Evolutionary conservation across 257 asterid genomes (phyloP).

Genomic region (Hygrophila difformis): DNA sequence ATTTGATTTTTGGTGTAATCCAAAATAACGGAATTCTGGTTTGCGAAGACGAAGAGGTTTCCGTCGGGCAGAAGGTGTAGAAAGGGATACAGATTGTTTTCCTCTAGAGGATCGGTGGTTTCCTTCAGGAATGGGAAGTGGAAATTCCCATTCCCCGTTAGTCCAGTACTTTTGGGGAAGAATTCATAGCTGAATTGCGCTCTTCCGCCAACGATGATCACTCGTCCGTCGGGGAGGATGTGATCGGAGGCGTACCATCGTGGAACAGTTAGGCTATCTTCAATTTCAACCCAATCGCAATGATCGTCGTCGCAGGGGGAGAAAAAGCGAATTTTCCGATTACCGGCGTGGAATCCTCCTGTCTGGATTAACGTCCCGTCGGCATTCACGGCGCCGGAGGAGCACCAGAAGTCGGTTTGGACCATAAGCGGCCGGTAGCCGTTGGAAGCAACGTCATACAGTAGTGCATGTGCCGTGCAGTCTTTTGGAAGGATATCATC

Average conservation of each 20-base stretch:
- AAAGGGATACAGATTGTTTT: conserved; percentile 88
- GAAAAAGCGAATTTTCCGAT: conserved; percentile 50
- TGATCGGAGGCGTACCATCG: conserved; percentile 78
- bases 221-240: conserved; percentile 64
- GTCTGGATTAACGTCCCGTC: conserved; percentile 64
- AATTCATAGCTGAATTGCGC: conserved; percentile 67
- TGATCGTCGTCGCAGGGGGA: conserved; percentile 29
- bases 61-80: conserved; percentile 71
- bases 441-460: conserved; percentile 54
- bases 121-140: conserved; percentile 42
- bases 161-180: conserved; percentile 32
- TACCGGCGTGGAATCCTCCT: conserved; percentile 64
- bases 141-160: neutral
- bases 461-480: conserved; percentile 37
- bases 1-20: conserved; percentile 41
- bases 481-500: conserved; percentile 26
- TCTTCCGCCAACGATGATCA: conserved; percentile 73
- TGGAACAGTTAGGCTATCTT: conserved; percentile 25
- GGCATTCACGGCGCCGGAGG: conserved; percentile 55
- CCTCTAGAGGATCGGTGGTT: conserved; percentile 64
- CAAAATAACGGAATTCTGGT: conserved; percentile 37
- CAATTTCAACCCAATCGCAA: conserved; percentile 78
- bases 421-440: conserved; percentile 65
- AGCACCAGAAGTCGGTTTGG: conserved; percentile 84
- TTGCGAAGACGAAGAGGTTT: conserved; percentile 68